Base-by-base conservation (phyloP, 2,329 filamentous ascomycete genomes). In the Thelonectria discophora region DNA sequence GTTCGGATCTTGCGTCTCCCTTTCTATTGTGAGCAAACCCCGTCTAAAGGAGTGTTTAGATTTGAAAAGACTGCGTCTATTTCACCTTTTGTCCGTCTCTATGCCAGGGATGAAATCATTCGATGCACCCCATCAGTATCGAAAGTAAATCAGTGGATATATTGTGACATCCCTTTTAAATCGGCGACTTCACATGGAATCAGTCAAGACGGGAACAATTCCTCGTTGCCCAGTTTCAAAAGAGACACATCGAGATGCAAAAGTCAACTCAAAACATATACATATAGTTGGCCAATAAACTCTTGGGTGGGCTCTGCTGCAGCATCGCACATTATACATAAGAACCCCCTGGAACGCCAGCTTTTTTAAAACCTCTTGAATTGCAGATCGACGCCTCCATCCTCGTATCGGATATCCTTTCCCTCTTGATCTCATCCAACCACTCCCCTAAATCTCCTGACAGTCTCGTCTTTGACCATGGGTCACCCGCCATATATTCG, bases 261-360 rank as follows among this genome's bases (percentile, higher is more conserved):
- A 48, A 43, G n/a, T 20, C 17, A 17, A 17, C 13, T 15, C 40
- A 15, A 15, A 13, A 7, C n/a, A 58, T 46, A 13, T 30, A 24
- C 18, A 55, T 58, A 17, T 52, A 46, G 56, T 46, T 51, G 32
- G 56, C 39, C 20, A 57, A 58, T 43, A 65, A 65, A 67, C 66
- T 62, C 63, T 66, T 62, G 27, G n/a, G 60, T 65, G 69, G 68
- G 69, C 70, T 71, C 53, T 70, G 68, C 67, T 63, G 63, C 62
- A 47, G 64, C 69, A 66, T 63, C 52, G 69, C 67, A 21, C 69
- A 71, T 71, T 61, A 61, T 71, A 70, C 63, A 69, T 71, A 43
- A 65, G 63, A 72, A 72, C 66, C 69, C 45, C 70, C 64, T 71
- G 63, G 58, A 72, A 72, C 70, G 70, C 70, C 70, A 72, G 69